Percentiles rank a stretch among this genome's conserved stretches.
Evolutionary conservation across 495 filamentous ascomycete genomes (phyloP).

Genomic region (Aspergillus affinis): DNA sequence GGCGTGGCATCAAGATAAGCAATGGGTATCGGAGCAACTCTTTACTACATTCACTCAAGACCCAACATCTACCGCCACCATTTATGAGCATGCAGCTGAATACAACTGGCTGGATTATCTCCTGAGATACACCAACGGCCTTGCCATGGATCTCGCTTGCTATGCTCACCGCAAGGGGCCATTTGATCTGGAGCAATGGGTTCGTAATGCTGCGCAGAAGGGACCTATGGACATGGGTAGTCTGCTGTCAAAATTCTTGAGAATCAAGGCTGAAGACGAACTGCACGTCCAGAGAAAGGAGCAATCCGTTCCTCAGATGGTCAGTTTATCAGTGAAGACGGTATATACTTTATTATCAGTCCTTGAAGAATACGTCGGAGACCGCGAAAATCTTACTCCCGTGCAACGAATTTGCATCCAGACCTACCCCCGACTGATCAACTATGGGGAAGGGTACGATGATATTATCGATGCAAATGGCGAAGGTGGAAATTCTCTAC

Average conservation of each 20-base stretch:
- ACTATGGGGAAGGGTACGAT: constrained; percentile 89
- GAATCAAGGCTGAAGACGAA: constrained; percentile 82
- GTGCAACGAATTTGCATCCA: constrained; percentile 87
- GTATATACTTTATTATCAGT: constrained; percentile 79
- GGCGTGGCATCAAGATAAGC: constrained; percentile 81
- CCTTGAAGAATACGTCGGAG: constrained; percentile 63
- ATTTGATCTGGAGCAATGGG: constrained; percentile 82
- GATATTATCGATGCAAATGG: constrained; percentile 86
- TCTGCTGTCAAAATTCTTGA: constrained; percentile 69
- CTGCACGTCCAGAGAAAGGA: constrained; percentile 64
- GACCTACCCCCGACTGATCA: constrained; percentile 92
- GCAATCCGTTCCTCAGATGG: constrained; percentile 58
- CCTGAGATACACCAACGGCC: constrained; percentile 68
- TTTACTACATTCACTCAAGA: constrained; percentile 76
- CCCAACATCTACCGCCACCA: constrained; percentile 69
- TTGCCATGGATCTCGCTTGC: constrained; percentile 86
- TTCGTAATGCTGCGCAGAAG: constrained; percentile 61
- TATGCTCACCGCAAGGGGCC: constrained; percentile 79
- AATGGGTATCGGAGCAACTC: constrained; percentile 77
- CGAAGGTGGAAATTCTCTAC: constrained; percentile 71
- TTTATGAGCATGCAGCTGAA: constrained; percentile 77
- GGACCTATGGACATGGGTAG: constrained; percentile 58
- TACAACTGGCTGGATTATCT: constrained; percentile 82
- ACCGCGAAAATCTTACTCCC: constrained; percentile 55
- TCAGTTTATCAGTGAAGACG: constrained; percentile 78